Conservation (phyloP, 495 filamentous ascomycete species). For the Hypomontagnella monticulosa region DNA sequence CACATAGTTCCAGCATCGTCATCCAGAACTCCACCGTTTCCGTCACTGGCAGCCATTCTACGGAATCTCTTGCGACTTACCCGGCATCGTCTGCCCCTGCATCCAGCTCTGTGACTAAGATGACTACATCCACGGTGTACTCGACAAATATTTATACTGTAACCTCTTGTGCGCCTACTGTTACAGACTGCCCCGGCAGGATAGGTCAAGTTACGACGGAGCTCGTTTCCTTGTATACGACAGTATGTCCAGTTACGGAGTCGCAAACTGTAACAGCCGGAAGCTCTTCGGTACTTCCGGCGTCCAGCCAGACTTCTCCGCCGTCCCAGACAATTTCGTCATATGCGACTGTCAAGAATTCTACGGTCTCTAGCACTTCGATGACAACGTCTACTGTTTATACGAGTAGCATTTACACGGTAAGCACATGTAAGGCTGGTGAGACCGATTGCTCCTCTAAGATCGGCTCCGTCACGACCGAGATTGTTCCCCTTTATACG, state of each 20-base stretch:
- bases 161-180: conserved; percentile 64
- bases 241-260: conserved; percentile 64
- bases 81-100: conserved; percentile 50
- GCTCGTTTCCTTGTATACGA: conserved; percentile 67
- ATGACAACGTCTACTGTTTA: conserved; percentile 65
- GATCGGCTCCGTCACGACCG: conserved; percentile 57
- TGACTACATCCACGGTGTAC: conserved; percentile 69
- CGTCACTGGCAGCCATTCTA: neutral
- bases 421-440: conserved; percentile 61
- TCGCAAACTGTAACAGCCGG: conserved; percentile 40
- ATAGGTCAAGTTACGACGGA: conserved; percentile 63
- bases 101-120: conserved; percentile 42
- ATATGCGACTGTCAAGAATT: conserved; percentile 42
- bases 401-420: conserved; percentile 61
- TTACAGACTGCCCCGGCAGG: conserved; percentile 68
- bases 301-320: conserved; percentile 27
- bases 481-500: conserved; percentile 57
- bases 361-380: conserved; percentile 45
- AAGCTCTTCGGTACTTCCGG: conserved; percentile 31
- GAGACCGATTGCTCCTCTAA: conserved; percentile 65
- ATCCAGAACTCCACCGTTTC: conserved; percentile 25
- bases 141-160: conserved; percentile 66
- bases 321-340: conserved; percentile 29
- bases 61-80: conserved; percentile 11
- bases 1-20: conserved; percentile 23